These are phyloP conservation scores for Colletotrichum scovillei DNA, from an alignment of 2,329 filamentous ascomycete species.

Conservation along the genomic window DNA sequence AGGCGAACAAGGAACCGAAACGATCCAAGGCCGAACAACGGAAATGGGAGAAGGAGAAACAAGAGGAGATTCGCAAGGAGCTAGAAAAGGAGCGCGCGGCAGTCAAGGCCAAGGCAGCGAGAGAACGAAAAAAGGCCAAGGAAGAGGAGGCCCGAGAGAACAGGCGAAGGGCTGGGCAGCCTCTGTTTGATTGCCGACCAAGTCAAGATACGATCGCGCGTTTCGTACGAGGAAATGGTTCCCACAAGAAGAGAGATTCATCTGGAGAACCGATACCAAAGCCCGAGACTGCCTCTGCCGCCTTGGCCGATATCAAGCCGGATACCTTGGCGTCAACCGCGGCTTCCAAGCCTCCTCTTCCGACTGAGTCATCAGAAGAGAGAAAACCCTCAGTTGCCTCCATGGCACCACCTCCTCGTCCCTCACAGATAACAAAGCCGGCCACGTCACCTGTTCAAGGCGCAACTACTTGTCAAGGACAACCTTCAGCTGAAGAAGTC, in stretches of 20 bases:
- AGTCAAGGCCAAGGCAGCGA: conserved; percentile 58
- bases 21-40: conserved; percentile 57
- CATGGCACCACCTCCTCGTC: conserved; percentile 16
- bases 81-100: conserved; percentile 61
- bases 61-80: conserved; percentile 65
- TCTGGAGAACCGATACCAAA: conserved; percentile 22
- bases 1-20: conserved; percentile 49
- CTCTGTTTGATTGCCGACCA: conserved; percentile 64
- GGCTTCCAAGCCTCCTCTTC: background rate
- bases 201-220: conserved; percentile 68
- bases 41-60: conserved; percentile 51
- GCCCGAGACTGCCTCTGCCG: background rate
- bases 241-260: conserved; percentile 43
- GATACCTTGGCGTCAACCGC: conserved; percentile 1
- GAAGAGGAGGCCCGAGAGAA: conserved; percentile 60
- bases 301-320: conserved; percentile 8
- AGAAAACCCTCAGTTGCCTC: background rate
- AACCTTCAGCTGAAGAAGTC: background rate
- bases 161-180: conserved; percentile 63
- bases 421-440: background rate
- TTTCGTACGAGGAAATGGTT: conserved; percentile 57
- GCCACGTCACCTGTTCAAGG: background rate
- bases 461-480: background rate
- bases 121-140: conserved; percentile 68
- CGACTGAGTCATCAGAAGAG: background rate